Evolutionary conservation across 345 rosid species (phyloP), one percentile per base, ranked within the genome.

Genomic region (Brassica carinata): DNA sequence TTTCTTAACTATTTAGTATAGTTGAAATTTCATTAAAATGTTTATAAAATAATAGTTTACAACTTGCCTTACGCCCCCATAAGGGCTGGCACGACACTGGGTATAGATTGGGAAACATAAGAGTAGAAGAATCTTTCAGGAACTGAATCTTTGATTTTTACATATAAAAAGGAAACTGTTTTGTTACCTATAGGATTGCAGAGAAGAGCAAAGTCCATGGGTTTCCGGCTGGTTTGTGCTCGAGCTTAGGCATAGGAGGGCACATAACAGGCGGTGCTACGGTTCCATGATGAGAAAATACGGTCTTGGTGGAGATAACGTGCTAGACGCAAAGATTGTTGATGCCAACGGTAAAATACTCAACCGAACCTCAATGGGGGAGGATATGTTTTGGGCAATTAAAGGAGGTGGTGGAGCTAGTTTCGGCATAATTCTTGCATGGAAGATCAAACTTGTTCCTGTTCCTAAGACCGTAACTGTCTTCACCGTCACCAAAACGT

Each of bases 301-400:
- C 40, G 97, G 92, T 29, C 91, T 90, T 4, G 97, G 87, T 29
- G 91, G 84, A 5, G 96, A 91, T 57, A 91, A 91, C 77, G 91
- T 88, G 3, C 40, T 88, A 0, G 92, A 91, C 74, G 96, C 92
- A 30, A 78, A 84, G 66, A 89, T 91, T 0, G 77, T 91, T 1
- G 91, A 87, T 40, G 88, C 62, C 14, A 77, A 79, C 27, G 94
- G 92, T 15, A 82, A 70, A 15, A 59, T 90, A 27, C 88, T 90
- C 0, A 85, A 91, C 64, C 58, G 91, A 57, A 59, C 71, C 2
- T 29, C 88, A 0, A 89, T 88, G 92, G 92, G 92, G 92, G 88
- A 91, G 64, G 96, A 88, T 76, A 75, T 81, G 1, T 91, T 89
- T 68, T 88, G 92, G 93, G 93, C 92, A 0, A 88, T 89, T 30